Evolutionary conservation across 2,329 filamentous ascomycete species (phyloP), one percentile per base, ranked within the genome.

Genomic region (Hawksworthiomyces lignivorus): DNA sequence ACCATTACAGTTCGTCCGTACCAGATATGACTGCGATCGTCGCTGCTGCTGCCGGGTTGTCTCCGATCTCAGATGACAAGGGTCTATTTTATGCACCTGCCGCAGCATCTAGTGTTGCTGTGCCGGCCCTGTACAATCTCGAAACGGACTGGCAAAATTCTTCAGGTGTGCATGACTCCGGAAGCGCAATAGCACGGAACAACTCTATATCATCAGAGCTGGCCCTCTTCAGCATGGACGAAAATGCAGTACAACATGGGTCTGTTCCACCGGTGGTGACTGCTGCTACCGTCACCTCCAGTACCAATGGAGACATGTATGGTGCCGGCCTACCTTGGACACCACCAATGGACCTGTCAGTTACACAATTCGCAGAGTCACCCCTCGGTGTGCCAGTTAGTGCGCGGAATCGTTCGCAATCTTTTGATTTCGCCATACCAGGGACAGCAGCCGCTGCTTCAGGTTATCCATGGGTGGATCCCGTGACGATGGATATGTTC

Each of bases 81-180:
- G 44, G 45, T 26, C 54, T 65, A 15, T 15, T 59, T 36, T 63
- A 62, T 32, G 44, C 41, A 4, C 45, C 51, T 7, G 52, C 52
- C 41, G 4, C 33, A 15, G 10, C 38, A 0, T 53, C 48, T 33
- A 53, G 46, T 19, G 50, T 42, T 39, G 51, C 60, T 3, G 55
- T 57, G 26, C n/a, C n/a, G n/a, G n/a, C n/a, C n/a, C 54, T 64
- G 32, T 67, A 64, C 47, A 56, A 56, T 32, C 53, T 63, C 17
- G 60, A 65, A 9, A 50, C 58, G 3, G 60, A 59, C 27, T 68
- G 65, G 65, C 53, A 58, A 17, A 63, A 62, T 6, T 59, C 64
- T 11, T 54, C 61, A 4, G 57, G 54, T 20, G 47, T 63, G 30
- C 61, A 63, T 31, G 58, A 55, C 6, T 14, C 21, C 27, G 50